Conservation (phyloP, 305 asterid genomes). For the Fraxinus angustifolia region DNA sequence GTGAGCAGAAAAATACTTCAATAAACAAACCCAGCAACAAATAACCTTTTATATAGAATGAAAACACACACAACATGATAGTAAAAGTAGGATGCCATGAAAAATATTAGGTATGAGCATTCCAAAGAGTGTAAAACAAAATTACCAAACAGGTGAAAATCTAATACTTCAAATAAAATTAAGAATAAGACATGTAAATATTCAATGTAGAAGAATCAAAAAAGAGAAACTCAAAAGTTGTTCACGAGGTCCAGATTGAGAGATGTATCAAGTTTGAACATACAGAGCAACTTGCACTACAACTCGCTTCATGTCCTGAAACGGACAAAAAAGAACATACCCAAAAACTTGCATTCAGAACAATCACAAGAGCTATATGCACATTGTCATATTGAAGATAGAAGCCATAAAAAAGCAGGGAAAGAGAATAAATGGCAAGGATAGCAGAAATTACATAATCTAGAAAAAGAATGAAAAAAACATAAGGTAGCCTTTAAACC, state of each 20-base stretch:
- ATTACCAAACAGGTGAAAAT: background rate
- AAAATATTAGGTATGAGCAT: slow-evolving; percentile 1
- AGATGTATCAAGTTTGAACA: slow-evolving; percentile 10
- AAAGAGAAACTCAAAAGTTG: background rate
- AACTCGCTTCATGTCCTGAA: background rate
- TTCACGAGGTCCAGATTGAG: background rate
- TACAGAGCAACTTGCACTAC: background rate
- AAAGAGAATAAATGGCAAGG: background rate
- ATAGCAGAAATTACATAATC: background rate
- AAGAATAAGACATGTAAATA: background rate
- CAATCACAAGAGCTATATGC: background rate
- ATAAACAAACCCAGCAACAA: background rate
- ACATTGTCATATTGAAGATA: background rate
- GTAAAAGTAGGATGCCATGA: background rate
- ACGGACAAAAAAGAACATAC: background rate
- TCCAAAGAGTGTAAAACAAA: background rate
- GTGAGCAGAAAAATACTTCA: background rate
- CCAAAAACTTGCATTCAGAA: background rate
- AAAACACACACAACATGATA: background rate
- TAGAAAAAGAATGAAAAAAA: background rate
- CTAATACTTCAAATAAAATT: background rate
- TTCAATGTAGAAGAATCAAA: background rate
- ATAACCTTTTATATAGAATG: background rate
- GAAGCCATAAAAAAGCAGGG: background rate
- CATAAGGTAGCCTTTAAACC: background rate